These are phyloP conservation scores for Alternaria gaisen DNA, from an alignment of 2,329 filamentous ascomycete species.

Conservation along the genomic window DNA sequence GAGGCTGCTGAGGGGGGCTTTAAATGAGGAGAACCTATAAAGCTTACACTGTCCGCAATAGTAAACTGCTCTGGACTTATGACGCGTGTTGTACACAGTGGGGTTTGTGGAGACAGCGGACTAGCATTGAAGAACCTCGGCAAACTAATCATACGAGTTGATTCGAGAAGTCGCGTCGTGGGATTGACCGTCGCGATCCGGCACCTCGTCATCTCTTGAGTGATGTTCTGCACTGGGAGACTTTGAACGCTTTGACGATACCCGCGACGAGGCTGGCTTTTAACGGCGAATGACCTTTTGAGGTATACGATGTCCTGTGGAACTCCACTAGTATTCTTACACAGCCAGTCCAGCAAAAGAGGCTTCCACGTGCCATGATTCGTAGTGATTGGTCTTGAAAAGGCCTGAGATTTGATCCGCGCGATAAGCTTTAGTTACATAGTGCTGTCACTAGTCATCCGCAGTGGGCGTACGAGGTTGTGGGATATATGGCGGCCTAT, in stretches of 20 bases:
- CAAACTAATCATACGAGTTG: not conserved
- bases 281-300: not conserved
- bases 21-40: not conserved
- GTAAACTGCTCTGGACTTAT: not conserved
- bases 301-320: no score
- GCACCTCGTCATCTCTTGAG: not conserved
- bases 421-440: not conserved
- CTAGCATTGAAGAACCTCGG: not conserved
- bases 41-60: not conserved
- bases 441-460: not conserved
- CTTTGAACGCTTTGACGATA: not conserved
- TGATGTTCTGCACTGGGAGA: no score
- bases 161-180: not conserved
- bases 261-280: not conserved
- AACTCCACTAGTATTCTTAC: no score
- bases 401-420: not conserved
- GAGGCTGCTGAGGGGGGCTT: not conserved
- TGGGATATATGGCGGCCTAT: not conserved
- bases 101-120: not conserved
- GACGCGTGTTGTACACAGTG: not conserved
- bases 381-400: not conserved
- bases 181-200: not conserved
- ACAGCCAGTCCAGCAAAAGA: no score
- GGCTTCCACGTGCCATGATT: not conserved
- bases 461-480: not conserved